Percentiles rank a stretch among this genome's conserved stretches.
phyloP scores from a whole-genome alignment of 2,329 filamentous ascomycete genomes.

The Stylonectria norvegica region DNA sequence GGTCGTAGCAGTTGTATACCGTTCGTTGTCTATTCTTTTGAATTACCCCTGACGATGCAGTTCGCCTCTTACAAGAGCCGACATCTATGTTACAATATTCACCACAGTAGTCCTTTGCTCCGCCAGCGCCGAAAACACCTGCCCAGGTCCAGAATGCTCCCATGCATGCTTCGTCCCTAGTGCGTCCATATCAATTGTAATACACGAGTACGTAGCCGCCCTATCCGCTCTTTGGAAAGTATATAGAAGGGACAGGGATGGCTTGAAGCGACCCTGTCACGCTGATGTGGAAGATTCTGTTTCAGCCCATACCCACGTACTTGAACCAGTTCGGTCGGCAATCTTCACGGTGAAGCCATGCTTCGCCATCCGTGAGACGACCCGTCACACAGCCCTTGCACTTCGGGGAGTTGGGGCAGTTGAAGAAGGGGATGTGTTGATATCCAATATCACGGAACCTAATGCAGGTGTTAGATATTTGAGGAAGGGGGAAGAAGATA shows the following conservation, averaged over 20 bases:
- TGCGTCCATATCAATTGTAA: constrained; percentile 12
- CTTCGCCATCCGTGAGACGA: constrained; percentile 82
- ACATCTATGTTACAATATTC: constrained; percentile 14
- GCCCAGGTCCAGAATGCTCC: constrained; percentile 8
- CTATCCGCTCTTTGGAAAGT: neutral
- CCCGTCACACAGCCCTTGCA: constrained; percentile 85
- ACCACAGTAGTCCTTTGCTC: constrained; percentile 9
- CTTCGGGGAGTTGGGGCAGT: constrained; percentile 95
- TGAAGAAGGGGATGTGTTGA: constrained; percentile 97
- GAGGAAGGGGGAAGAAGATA: neutral
- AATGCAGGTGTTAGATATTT: constrained; percentile 1
- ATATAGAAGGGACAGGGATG: neutral
- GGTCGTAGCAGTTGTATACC: neutral
- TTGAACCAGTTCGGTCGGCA: constrained; percentile 98
- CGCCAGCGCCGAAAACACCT: constrained; percentile 21
- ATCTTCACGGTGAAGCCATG: constrained; percentile 83
- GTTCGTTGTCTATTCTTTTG: neutral
- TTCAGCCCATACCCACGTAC: constrained; percentile 75
- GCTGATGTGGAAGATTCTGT: neutral
- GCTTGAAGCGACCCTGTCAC: constrained; percentile 1
- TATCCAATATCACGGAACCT: constrained; percentile 99
- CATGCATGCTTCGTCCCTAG: constrained; percentile 2
- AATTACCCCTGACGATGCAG: neutral
- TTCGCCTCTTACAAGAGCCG: constrained; percentile 1
- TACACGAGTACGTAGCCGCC: constrained; percentile 9